Conservation (phyloP, 2,329 filamentous ascomycete species). For the Ceratocystis alfenasii region DNA sequence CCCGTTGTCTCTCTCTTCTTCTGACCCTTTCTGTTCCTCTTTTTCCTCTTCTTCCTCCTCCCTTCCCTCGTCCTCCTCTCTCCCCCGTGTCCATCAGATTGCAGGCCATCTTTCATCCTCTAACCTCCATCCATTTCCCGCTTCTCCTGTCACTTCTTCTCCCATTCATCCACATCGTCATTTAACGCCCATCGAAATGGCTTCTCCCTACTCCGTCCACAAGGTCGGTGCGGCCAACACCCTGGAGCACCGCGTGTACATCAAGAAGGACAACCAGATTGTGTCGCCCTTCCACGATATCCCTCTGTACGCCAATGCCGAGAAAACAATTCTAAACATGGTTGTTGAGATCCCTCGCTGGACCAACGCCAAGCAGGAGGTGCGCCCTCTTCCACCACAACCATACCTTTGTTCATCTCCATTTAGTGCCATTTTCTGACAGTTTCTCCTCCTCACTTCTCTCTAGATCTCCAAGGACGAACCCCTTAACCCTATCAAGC, state of each 20-base stretch:
- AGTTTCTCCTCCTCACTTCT: background rate
- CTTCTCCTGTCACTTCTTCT: slow-evolving; percentile 14
- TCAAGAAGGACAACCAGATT: slow-evolving; percentile 92
- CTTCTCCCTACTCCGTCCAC: slow-evolving; percentile 61
- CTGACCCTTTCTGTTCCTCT: slow-evolving; percentile 1
- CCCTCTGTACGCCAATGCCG: slow-evolving; percentile 90
- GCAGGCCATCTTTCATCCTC: slow-evolving; percentile 20
- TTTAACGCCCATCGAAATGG: slow-evolving; percentile 36
- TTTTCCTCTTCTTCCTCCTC: slow-evolving; percentile 10
- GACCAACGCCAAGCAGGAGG: slow-evolving; percentile 99
- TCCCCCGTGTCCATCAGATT: slow-evolving; percentile 22
- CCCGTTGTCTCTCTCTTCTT: slow-evolving; percentile 12
- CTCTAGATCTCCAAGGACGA: slow-evolving; percentile 94
- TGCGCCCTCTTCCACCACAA: slow-evolving; percentile 36
- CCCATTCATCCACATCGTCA: slow-evolving; percentile 24
- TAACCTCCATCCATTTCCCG: background rate
- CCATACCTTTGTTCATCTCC: background rate
- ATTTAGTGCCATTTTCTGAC: slow-evolving; percentile 4
- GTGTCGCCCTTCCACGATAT: slow-evolving; percentile 98
- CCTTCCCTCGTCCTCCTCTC: slow-evolving; percentile 20
- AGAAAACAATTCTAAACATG: slow-evolving; percentile 98
- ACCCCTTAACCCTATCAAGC: slow-evolving; percentile 96
- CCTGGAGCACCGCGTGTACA: slow-evolving; percentile 90
- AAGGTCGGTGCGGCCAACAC: slow-evolving; percentile 87
- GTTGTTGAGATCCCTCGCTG: slow-evolving; percentile 97